These are phyloP conservation scores for Dictyostelium purpureum DNA, from an alignment of 78 protist genomes.

Conservation along the genomic window DNA sequence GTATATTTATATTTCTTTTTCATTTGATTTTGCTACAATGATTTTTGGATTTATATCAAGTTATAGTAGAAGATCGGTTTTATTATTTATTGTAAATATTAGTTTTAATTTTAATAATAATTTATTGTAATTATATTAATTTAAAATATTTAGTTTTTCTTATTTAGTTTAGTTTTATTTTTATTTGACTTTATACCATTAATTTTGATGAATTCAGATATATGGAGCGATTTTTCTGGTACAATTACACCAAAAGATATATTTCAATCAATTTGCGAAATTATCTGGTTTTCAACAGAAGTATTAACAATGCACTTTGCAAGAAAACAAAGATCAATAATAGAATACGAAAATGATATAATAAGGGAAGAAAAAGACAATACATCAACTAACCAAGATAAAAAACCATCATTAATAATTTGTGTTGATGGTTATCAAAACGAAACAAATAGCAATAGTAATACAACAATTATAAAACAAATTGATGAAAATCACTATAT, in stretches of 20 bases:
- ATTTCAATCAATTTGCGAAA: slow-evolving; percentile 18
- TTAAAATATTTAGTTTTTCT: slow-evolving; percentile 6
- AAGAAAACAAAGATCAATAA: slow-evolving; percentile 6
- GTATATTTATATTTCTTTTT: slow-evolving; percentile 18
- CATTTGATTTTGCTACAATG: background rate
- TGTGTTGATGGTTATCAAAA: background rate
- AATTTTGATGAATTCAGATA: slow-evolving; percentile 13
- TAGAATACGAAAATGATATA: background rate
- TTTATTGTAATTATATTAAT: background rate
- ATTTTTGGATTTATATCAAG: slow-evolving; percentile 4
- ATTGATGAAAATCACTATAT: background rate
- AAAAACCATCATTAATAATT: background rate
- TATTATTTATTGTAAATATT: slow-evolving; percentile 35
- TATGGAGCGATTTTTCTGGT: background rate
- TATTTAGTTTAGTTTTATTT: slow-evolving; percentile 29
- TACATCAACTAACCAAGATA: background rate
- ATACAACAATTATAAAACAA: background rate
- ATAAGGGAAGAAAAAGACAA: background rate
- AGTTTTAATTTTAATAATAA: background rate
- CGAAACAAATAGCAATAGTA: background rate
- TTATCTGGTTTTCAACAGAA: slow-evolving; percentile 26
- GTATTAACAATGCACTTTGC: slow-evolving; percentile 19
- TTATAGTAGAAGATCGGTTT: slow-evolving; percentile 3
- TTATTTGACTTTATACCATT: slow-evolving; percentile 44
- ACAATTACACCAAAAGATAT: background rate